Evolutionary conservation across 1,284 basidiomycete genomes (phyloP), one percentile per base, ranked within the genome.

Genomic region (Anthracocystis setariae): DNA sequence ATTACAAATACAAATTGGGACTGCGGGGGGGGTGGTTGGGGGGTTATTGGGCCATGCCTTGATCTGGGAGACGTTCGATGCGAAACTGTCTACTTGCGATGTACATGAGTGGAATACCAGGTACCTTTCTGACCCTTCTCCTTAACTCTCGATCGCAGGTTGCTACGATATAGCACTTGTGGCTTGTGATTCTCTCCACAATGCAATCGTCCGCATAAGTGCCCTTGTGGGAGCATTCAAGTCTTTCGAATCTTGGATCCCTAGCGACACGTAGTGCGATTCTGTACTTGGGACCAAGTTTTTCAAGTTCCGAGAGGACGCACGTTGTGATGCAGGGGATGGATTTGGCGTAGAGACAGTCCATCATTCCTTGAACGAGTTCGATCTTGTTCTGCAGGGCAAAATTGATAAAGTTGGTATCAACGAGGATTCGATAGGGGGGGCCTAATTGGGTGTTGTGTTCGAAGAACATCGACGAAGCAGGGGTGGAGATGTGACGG

Each of bases 321-420:
- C 96, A 99, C 83, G 97, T 94, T 18, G 96, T 97, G 25, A 99
- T 92, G 77, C 94, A 98, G 0, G 96, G 96, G 76, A 98, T 98
- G 83, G 94, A 95, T 86, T 98, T 98, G n/a, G 96, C 96, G 84
- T 93, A 98, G 13, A 99, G 86, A 78, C 94, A 97, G 83, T 98
- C 96, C 94, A 98, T 98, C 96, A 99, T 98, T 15, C 93, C 94
- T 79, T 92, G 90, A 20, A 98, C 88, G 45, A 98, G 88, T 84
- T 99, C 96, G 74, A 99, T 87, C 84, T 98, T 97, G 85, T 98
- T 98, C 85, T 98, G 95, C 47, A 99, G 87, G 73, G 91, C 93
- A 83, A 98, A 95, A 83, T 98, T 98, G 87, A 99, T 98, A 81
- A 99, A 99, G 84, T 99, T 99, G 80, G 96, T 99, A 85, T 99